phyloP scores from a whole-genome alignment of 2,329 filamentous ascomycete species.

The Clarireedia monteithiana region DNA sequence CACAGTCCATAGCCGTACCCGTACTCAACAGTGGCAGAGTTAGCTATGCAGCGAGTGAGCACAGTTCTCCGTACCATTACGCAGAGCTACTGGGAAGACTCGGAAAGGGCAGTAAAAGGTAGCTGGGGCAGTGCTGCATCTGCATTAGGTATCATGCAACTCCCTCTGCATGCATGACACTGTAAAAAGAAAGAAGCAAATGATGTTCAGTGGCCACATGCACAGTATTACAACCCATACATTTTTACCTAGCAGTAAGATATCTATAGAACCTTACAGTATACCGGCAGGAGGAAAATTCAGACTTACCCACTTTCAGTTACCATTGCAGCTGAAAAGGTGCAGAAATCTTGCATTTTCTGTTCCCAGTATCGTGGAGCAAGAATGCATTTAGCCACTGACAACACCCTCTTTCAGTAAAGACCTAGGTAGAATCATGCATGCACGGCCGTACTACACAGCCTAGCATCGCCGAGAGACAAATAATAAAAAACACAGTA shows the following conservation, averaged over 20 bases:
- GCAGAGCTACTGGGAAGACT: too few species aligned
- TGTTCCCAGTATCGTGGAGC: conserved; percentile 8
- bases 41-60: not conserved
- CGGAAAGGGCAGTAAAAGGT: too few species aligned
- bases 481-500: not conserved
- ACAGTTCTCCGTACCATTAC: too few species aligned
- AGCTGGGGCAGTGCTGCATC: not conserved
- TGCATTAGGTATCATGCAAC: too few species aligned
- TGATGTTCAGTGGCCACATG: conserved; percentile 1
- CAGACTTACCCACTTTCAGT: conserved; percentile 7
- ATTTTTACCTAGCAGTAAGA: not conserved
- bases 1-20: not conserved
- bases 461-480: conserved; percentile 1
- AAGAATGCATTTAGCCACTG: conserved; percentile 4
- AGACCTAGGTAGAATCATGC: not conserved
- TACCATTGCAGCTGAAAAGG: conserved; percentile 7
- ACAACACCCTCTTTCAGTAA: not conserved
- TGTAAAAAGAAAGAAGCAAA: not conserved
- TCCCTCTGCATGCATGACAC: not conserved
- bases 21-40: not conserved
- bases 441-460: conserved; percentile 8
- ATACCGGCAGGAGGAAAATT: not conserved
- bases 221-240: not conserved
- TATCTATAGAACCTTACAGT: not conserved
- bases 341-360: conserved; percentile 4